These are phyloP conservation scores for Podospora bellae-mahoneyi DNA, from an alignment of 495 filamentous ascomycete genomes.

Conservation along the genomic window DNA sequence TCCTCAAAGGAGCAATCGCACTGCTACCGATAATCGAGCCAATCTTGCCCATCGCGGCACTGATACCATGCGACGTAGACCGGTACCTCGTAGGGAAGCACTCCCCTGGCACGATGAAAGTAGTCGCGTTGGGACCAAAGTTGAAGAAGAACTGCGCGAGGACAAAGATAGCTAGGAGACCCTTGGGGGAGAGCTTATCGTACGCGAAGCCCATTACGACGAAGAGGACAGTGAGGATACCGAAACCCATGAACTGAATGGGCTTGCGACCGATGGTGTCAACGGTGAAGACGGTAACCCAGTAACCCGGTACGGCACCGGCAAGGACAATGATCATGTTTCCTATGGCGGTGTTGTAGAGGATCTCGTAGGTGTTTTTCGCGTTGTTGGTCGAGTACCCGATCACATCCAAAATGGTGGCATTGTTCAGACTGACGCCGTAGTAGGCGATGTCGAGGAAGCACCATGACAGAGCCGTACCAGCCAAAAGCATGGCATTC, in stretches of 20 bases:
- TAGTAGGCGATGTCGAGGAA: constrained; percentile 63
- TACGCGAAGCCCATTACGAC: constrained; percentile 69
- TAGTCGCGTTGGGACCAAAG: constrained; percentile 80
- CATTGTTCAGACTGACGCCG: constrained; percentile 72
- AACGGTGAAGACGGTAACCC: constrained; percentile 65
- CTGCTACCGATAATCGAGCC: constrained; percentile 61
- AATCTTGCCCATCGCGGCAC: constrained; percentile 59
- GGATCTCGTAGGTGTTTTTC: constrained; percentile 57
- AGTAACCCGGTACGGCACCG: constrained; percentile 76
- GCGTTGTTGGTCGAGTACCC: constrained; percentile 57
- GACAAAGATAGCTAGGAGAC: constrained; percentile 70
- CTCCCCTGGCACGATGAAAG: constrained; percentile 87
- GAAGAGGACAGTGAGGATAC: constrained; percentile 68
- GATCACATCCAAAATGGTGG: constrained; percentile 62
- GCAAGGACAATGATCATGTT: constrained; percentile 72
- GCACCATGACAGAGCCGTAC: constrained; percentile 78
- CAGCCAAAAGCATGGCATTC: constrained; percentile 63
- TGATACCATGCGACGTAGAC: constrained; percentile 79
- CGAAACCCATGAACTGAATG: constrained; percentile 75
- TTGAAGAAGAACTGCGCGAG: constrained; percentile 72
- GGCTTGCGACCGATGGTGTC: constrained; percentile 74
- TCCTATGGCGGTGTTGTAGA: constrained; percentile 68
- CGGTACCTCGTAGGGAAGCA: constrained; percentile 87
- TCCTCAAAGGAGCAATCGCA: constrained; percentile 52
- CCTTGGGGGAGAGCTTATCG: constrained; percentile 46